Percentiles rank a stretch among this genome's conserved stretches.
Evolutionary conservation across 1,284 basidiomycete genomes (phyloP).

Genomic region (Anthracocystis panici-leucophaei): DNA sequence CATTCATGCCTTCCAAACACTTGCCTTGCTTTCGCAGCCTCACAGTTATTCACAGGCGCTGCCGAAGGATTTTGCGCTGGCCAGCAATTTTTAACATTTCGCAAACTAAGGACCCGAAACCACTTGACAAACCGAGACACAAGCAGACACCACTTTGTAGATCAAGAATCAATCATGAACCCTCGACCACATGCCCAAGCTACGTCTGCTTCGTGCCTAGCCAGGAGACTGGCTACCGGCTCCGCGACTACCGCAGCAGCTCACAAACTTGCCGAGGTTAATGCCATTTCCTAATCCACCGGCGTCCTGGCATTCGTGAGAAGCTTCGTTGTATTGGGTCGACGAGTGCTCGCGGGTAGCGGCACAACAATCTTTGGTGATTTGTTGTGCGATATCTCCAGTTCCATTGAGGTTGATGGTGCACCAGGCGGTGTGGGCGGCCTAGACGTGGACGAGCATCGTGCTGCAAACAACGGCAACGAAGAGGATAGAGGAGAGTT

Average conservation of each 20-base stretch:
- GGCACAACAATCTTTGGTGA: conserved; percentile 19
- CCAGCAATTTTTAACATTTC: no score
- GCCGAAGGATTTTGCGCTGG: no score
- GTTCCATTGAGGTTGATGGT: conserved; percentile 1
- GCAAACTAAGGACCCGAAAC: no score
- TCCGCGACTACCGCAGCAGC: conserved; percentile 11
- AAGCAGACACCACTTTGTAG: no score
- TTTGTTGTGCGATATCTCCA: neutral
- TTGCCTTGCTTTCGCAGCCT: no score
- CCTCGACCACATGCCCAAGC: no score
- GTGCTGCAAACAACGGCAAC: neutral
- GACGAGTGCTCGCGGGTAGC: conserved; percentile 7
- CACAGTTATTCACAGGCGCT: no score
- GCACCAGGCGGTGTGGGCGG: conserved; percentile 6
- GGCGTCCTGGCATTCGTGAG: conserved; percentile 3
- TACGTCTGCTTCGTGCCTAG: no score
- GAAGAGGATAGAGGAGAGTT: neutral
- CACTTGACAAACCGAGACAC: no score
- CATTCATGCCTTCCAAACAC: no score
- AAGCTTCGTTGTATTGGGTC: conserved; percentile 3
- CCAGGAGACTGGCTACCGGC: conserved; percentile 3
- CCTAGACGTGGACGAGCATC: neutral
- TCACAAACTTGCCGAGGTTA: conserved; percentile 14
- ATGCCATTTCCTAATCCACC: conserved; percentile 16
- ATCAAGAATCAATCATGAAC: no score